Evolutionary conservation across 108 stramenopile species (phyloP).

Genomic region (Cyclotella sp.): DNA sequence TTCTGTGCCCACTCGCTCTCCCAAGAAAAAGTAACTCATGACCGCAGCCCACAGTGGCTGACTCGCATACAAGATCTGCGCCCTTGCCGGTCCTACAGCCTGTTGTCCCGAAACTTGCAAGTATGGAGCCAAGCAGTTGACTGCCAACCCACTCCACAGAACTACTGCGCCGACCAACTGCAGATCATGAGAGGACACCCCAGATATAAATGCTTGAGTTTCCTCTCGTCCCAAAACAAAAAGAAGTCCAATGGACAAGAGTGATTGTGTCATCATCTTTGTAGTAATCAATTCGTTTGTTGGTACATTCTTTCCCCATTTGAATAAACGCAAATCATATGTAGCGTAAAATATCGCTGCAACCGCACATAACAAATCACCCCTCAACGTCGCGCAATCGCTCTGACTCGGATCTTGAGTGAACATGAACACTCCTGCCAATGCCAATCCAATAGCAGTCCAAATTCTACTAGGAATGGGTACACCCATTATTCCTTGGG

Average conservation of each 20-base stretch:
- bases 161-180: conserved; percentile 38
- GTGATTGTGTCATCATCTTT: conserved; percentile 75
- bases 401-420: conserved; percentile 63
- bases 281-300: conserved; percentile 65
- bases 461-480: conserved; percentile 72
- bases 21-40: conserved; percentile 64
- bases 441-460: conserved; percentile 63
- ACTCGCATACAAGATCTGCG: conserved; percentile 78
- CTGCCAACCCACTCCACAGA: conserved; percentile 73
- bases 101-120: conserved; percentile 82
- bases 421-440: conserved; percentile 71
- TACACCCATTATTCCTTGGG: conserved; percentile 71
- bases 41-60: conserved; percentile 85
- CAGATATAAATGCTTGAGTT: conserved; percentile 29
- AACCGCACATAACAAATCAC: conserved; percentile 69
- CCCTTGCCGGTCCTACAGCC: conserved; percentile 72
- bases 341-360: conserved; percentile 82
- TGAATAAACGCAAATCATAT: conserved; percentile 76
- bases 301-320: conserved; percentile 69
- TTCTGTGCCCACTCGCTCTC: conserved; percentile 61
- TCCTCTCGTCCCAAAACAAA: conserved; percentile 27
- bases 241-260: conserved; percentile 55
- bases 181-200: conserved; percentile 36
- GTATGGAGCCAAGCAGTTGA: conserved; percentile 81
- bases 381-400: conserved; percentile 45